These are phyloP conservation scores for Colletotrichum coccodes DNA, from an alignment of 2,329 filamentous ascomycete species.

Conservation along the genomic window DNA sequence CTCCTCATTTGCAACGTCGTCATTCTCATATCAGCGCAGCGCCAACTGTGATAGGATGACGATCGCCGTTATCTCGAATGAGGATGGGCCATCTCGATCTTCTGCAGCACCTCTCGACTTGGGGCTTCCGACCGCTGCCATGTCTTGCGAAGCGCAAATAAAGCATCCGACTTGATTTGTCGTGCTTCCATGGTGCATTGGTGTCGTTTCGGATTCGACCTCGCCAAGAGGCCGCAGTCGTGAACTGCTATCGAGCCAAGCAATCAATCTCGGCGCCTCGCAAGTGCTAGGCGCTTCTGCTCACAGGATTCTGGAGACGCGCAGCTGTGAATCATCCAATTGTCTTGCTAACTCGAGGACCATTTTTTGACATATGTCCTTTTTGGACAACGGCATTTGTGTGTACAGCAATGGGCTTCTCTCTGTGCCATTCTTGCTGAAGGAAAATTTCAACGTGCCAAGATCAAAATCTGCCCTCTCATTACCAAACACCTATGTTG, in stretches of 20 bases:
- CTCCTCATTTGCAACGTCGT: background rate
- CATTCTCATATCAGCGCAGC: slow-evolving; percentile 6
- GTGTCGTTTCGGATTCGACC: slow-evolving; percentile 11
- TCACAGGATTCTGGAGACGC: background rate
- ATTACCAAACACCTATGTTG: slow-evolving; percentile 68
- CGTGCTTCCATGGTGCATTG: slow-evolving; percentile 6
- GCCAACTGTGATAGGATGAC: background rate
- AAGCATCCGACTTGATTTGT: background rate
- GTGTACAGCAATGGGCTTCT: slow-evolving; percentile 67
- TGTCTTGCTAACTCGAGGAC: background rate
- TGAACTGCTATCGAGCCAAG: background rate
- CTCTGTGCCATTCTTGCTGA: slow-evolving; percentile 64
- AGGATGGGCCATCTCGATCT: slow-evolving; percentile 18
- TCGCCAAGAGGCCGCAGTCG: background rate
- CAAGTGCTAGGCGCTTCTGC: background rate
- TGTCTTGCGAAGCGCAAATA: slow-evolving; percentile 4
- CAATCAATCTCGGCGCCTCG: background rate
- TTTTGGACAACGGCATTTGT: slow-evolving; percentile 58
- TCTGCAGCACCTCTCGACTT: background rate
- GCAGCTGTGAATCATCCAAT: background rate
- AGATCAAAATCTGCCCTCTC: slow-evolving; percentile 58
- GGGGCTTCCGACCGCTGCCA: background rate
- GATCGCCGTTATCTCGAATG: slow-evolving; percentile 5
- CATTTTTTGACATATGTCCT: background rate
- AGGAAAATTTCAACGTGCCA: slow-evolving; percentile 66